Evolutionary conservation across 495 filamentous ascomycete species (phyloP).

Genomic region (Aspergillus panamensis): DNA sequence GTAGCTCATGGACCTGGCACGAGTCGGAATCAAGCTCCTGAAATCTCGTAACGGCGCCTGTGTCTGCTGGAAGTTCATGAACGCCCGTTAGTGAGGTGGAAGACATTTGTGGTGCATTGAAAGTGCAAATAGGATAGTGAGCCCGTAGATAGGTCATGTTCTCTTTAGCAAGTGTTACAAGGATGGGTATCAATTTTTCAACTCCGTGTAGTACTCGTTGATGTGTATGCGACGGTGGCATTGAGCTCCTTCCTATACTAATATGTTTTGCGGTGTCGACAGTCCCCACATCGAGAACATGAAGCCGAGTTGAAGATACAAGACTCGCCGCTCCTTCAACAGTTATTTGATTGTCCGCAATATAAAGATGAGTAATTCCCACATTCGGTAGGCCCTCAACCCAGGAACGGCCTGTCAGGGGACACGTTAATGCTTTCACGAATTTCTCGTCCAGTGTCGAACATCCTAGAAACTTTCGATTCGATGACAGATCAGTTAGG

Average conservation of each 20-base stretch:
- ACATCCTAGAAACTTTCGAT: conserved; percentile 26
- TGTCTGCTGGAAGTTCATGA: conserved; percentile 34
- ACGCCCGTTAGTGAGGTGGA: conserved; percentile 21
- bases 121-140: conserved; percentile 55
- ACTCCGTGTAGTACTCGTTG: conserved; percentile 40
- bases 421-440: conserved; percentile 46
- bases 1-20: conserved; percentile 47
- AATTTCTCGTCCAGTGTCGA: conserved; percentile 49
- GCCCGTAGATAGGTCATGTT: conserved; percentile 53
- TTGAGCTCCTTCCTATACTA: conserved; percentile 12
- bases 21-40: conserved; percentile 41
- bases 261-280: conserved; percentile 36
- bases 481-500: not conserved
- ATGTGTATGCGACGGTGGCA: conserved; percentile 22
- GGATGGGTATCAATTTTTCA: conserved; percentile 52
- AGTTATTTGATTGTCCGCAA: conserved; percentile 56
- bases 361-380: conserved; percentile 59
- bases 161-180: conserved; percentile 45
- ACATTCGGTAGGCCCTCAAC: conserved; percentile 50
- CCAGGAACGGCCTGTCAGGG: conserved; percentile 47
- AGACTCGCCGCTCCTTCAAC: conserved; percentile 55
- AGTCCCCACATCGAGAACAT: conserved; percentile 52
- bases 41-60: conserved; percentile 21
- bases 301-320: conserved; percentile 46
- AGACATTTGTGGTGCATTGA: conserved; percentile 40